Evolutionary conservation across 129 eudicot species (phyloP), one percentile per base, ranked within the genome.

Genomic region (Flaveria brownii): DNA sequence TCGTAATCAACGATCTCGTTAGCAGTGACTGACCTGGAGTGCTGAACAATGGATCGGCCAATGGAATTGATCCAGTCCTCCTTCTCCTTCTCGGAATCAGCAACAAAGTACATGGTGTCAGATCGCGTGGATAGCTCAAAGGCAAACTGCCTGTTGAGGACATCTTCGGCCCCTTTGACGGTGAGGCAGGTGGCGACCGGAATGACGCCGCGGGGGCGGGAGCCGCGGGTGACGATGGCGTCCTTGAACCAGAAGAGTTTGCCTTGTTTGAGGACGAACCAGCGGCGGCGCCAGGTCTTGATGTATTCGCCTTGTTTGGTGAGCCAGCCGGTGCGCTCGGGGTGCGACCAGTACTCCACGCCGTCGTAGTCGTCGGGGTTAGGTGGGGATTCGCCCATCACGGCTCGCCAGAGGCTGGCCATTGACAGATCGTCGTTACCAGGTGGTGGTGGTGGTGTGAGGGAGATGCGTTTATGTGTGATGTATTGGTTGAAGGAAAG

Each of bases 241-340:
- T 93, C 98, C 85, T 93, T 93, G 91, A 93, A 93, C 98, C 98
- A 93, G 87, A 93, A 93, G 67, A 93, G 88, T 39, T 88, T 89
- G 15, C 98, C 98, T 70, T 90, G 97, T 72, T 93, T 93, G 46
- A 93, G 77, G 17, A 93, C 85, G 83, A 93, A 93, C 97, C 97
- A 93, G 3, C 98, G 97, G 55, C 98, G 92, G 43, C 98, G 95
- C 98, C 98, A 93, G 41, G 98, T 93, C 78, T 93, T 93, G 77
- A 93, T 93, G 93, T 90, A 90, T 84, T 93, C 98, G 73, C 98
- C 98, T 87, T 93, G 98, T 76, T 93, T 93, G n/a, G 92, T 93
- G 45, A 93, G 88, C 97, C 97, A 93, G n/a, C 98, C 98, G 86
- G 96, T 54, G 60, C 98, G 92, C 72, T 93, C 98, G 6, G 97